Evolutionary conservation across 2,329 filamentous ascomycete species (phyloP).

Genomic region (Clarireedia paspali): DNA sequence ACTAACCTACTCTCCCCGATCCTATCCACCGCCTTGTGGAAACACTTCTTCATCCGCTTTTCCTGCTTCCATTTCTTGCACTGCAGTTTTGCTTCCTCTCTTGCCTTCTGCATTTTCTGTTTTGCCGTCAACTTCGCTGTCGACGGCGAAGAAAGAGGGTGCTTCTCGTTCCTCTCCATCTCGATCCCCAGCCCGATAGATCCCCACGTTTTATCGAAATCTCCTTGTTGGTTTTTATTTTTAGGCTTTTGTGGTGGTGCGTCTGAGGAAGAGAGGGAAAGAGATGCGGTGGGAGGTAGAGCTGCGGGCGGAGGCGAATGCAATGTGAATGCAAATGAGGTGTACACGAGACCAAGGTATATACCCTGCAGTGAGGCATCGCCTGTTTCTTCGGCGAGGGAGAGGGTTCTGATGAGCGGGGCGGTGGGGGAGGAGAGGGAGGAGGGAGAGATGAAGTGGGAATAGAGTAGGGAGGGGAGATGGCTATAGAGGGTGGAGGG

Average conservation of each 20-base stretch:
- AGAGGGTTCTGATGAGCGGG: neutral
- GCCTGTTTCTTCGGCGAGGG: constrained; percentile 1
- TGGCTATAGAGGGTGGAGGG: neutral
- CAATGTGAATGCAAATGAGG: neutral
- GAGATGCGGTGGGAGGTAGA: neutral
- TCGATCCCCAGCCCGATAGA: no score
- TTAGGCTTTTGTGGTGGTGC: no score
- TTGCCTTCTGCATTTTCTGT: neutral
- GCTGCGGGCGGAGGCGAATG: neutral
- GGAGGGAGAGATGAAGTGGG: neutral
- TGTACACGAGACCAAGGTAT: neutral
- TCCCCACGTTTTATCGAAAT: no score
- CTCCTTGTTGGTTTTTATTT: no score
- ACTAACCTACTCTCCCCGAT: constrained; percentile 13
- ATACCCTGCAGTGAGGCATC: constrained; percentile 1
- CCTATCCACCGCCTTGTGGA: constrained; percentile 13
- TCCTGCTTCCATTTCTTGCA: no score
- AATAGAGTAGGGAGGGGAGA: neutral
- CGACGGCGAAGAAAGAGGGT: neutral
- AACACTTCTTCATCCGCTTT: constrained; percentile 4
- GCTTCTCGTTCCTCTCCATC: neutral
- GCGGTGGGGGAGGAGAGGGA: neutral
- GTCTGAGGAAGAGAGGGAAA: neutral
- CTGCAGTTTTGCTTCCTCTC: neutral
- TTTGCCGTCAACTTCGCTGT: no score